Percentiles rank a stretch among this genome's conserved stretches.
Evolutionary conservation across 2,329 filamentous ascomycete genomes (phyloP).

Genomic region (Ophiobolus disseminans): DNA sequence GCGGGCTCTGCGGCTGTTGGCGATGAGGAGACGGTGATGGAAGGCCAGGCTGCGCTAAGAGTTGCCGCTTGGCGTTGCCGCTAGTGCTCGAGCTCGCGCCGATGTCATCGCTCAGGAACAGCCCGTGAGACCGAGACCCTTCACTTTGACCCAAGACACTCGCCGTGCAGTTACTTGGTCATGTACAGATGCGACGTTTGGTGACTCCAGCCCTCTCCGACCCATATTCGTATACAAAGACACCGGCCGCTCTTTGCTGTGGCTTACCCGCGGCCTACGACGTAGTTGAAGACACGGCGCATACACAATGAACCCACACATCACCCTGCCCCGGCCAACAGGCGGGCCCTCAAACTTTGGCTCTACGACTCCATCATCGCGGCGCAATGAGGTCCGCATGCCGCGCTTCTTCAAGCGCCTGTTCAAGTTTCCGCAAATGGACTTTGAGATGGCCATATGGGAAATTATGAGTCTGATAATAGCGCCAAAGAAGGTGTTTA

Average conservation of each 20-base stretch:
- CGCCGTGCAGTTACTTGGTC: constrained; percentile 1
- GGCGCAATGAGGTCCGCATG: constrained; percentile 64
- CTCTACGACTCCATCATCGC: constrained; percentile 54
- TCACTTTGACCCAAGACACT: constrained; percentile 1
- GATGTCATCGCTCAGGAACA: constrained; percentile 30
- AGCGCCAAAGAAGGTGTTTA: constrained; percentile 73
- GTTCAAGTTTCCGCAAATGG: constrained; percentile 77
- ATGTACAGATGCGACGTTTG: background rate
- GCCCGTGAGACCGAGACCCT: constrained; percentile 6
- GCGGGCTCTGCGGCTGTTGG: constrained; percentile 7
- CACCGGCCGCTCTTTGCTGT: too few relatives aligned
- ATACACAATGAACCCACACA: constrained; percentile 64
- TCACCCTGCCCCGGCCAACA: constrained; percentile 65
- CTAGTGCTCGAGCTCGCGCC: constrained; percentile 23
- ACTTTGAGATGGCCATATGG: constrained; percentile 77
- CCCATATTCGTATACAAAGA: background rate
- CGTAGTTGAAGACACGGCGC: constrained; percentile 2
- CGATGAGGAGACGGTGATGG: constrained; percentile 13
- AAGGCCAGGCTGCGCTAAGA: constrained; percentile 10
- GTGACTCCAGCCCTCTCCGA: background rate
- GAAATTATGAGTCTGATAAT: constrained; percentile 74
- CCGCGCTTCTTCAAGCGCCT: constrained; percentile 72
- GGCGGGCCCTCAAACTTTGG: constrained; percentile 62
- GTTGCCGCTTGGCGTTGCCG: constrained; percentile 14
- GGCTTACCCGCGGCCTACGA: too few relatives aligned